Conservation (phyloP, 805 yeast genomes). For the Maudiozyma pseudohumilis region DNA sequence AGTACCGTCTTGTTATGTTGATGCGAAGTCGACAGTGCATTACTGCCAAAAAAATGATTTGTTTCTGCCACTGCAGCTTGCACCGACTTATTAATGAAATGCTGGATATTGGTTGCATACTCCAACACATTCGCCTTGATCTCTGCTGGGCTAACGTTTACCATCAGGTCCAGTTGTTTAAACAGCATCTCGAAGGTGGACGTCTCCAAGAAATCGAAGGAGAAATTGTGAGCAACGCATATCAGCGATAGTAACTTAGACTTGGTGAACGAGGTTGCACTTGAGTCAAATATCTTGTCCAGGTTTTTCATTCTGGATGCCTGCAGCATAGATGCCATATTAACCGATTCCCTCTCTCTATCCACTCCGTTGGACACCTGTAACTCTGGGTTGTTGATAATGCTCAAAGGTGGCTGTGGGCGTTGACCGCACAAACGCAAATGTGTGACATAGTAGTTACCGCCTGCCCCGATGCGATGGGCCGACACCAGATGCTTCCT, state of each 20-base stretch:
- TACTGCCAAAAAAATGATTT: too few species aligned
- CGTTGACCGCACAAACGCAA: not conserved
- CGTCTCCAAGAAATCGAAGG: slow-evolving; percentile 5
- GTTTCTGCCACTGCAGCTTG: too few species aligned
- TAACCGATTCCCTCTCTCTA: too few species aligned
- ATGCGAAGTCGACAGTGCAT: too few species aligned
- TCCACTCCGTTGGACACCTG: not conserved
- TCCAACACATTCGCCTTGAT: slow-evolving; percentile 3
- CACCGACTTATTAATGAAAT: too few species aligned
- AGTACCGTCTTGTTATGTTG: not conserved
- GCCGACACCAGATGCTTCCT: slow-evolving; percentile 6
- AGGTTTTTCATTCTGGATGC: not conserved
- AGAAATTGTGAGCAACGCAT: slow-evolving; percentile 9
- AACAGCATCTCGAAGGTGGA: slow-evolving; percentile 5
- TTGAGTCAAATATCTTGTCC: not conserved
- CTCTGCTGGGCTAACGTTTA: not conserved
- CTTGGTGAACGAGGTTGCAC: not conserved
- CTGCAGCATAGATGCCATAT: not conserved
- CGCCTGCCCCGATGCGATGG: slow-evolving; percentile 6
- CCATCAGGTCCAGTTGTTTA: not conserved
- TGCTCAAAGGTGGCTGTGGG: not conserved
- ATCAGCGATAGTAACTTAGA: slow-evolving; percentile 5
- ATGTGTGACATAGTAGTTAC: slow-evolving; percentile 1
- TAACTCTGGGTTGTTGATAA: not conserved
- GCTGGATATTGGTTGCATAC: too few species aligned